A percentile compares a stretch with the other conserved stretches of the same genome.
Conservation (phyloP, 768 basidiomycete species). For the Trametes cinnabarina region DNA sequence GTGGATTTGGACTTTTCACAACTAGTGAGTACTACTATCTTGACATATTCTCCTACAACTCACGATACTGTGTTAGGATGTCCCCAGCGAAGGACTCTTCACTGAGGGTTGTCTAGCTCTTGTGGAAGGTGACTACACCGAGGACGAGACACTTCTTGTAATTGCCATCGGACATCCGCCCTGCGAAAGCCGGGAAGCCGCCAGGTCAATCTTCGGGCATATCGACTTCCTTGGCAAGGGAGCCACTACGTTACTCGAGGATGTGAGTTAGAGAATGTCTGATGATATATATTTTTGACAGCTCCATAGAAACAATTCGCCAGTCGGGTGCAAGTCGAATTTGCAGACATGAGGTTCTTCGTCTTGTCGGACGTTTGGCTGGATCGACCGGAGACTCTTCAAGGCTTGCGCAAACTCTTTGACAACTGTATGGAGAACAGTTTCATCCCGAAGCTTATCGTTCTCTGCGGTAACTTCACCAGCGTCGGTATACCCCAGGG, state of each 20-base stretch:
- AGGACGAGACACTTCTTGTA: constrained; percentile 84
- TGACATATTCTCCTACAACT: too few species aligned
- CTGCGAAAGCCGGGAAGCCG: constrained; percentile 82
- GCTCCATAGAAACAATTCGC: constrained; percentile 54
- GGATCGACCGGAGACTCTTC: constrained; percentile 80
- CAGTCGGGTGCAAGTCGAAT: constrained; percentile 61
- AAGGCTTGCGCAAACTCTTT: constrained; percentile 80
- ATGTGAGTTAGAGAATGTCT: constrained; percentile 52
- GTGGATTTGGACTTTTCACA: constrained; percentile 88
- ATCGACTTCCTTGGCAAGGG: constrained; percentile 97
- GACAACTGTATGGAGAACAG: constrained; percentile 85
- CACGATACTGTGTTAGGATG: constrained; percentile 46
- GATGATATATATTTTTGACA: background rate
- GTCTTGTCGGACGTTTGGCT: constrained; percentile 96
- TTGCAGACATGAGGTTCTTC: constrained; percentile 82
- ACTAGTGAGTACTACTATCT: constrained; percentile 52
- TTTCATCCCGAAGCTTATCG: constrained; percentile 85
- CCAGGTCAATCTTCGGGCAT: constrained; percentile 94
- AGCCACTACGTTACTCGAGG: constrained; percentile 84
- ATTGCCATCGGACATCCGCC: constrained; percentile 97
- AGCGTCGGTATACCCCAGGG: constrained; percentile 79
- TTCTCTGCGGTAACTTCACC: constrained; percentile 95
- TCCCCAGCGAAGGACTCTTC: constrained; percentile 92
- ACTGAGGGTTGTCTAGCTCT: constrained; percentile 95
- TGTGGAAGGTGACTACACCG: constrained; percentile 94